Conservation (phyloP, 345 rosid species). For the Brassica incana region DNA sequence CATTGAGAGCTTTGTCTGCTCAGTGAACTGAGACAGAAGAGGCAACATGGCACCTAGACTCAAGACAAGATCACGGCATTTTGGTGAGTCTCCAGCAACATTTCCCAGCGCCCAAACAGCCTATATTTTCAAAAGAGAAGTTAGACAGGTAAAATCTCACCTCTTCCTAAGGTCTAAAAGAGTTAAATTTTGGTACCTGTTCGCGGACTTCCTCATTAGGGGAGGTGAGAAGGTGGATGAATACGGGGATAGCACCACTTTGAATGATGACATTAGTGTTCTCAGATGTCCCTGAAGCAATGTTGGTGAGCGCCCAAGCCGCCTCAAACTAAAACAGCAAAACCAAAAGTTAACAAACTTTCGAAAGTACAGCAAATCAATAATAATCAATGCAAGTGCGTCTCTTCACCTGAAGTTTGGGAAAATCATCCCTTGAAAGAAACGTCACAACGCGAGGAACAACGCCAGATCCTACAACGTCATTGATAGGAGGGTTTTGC, state of each 20-base stretch:
- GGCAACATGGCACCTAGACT: slow-evolving; percentile 62
- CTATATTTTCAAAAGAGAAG: slow-evolving; percentile 30
- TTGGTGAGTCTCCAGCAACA: slow-evolving; percentile 89
- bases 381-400: neutral
- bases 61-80: slow-evolving; percentile 77
- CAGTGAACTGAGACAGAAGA: slow-evolving; percentile 64
- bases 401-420: slow-evolving; percentile 67
- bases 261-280: slow-evolving; percentile 70
- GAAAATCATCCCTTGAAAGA: slow-evolving; percentile 72
- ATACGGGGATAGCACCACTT: slow-evolving; percentile 71
- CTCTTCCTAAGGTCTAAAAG: neutral
- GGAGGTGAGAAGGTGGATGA: slow-evolving; percentile 65
- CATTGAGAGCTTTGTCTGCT: slow-evolving; percentile 78
- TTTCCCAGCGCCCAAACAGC: slow-evolving; percentile 94
- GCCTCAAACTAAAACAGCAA: slow-evolving; percentile 64
- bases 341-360: neutral
- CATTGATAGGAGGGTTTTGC: slow-evolving; percentile 76
- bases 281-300: slow-evolving; percentile 86
- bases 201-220: slow-evolving; percentile 78
- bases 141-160: neutral
- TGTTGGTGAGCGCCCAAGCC: slow-evolving; percentile 86
- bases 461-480: slow-evolving; percentile 65
- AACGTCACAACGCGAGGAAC: slow-evolving; percentile 78
- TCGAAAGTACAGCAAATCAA: neutral
- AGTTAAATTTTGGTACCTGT: slow-evolving; percentile 46